Conservation (phyloP, 2,329 filamentous ascomycete species). For the Drechslera avenae region DNA sequence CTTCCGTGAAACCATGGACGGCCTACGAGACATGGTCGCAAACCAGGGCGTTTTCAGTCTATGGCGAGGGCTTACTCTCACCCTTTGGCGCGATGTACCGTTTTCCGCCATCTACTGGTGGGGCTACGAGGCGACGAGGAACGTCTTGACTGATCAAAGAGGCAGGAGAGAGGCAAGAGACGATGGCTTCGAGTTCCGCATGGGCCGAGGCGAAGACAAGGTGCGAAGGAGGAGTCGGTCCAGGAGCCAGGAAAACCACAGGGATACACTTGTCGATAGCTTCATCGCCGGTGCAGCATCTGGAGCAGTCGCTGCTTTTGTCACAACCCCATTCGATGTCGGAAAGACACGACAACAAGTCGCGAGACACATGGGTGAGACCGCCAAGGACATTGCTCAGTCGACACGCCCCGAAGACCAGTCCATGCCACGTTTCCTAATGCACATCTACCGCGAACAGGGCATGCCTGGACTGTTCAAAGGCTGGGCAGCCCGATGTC, state of each 20-base stretch:
- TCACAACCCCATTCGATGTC: constrained; percentile 95
- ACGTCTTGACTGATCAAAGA: constrained; percentile 71
- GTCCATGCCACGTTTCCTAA: constrained; percentile 81
- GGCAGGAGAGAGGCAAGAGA: constrained; percentile 52
- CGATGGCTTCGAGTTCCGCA: constrained; percentile 39
- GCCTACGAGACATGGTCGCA: constrained; percentile 78
- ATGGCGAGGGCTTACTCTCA: constrained; percentile 89
- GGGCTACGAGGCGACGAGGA: constrained; percentile 87
- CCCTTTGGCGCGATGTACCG: constrained; percentile 94
- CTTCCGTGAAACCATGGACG: constrained; percentile 77
- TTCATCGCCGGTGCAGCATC: constrained; percentile 85
- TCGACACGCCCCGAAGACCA: constrained; percentile 68
- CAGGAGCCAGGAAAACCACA: constrained; percentile 71
- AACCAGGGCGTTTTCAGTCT: constrained; percentile 77
- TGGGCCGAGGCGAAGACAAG: constrained; percentile 41
- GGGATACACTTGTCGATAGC: constrained; percentile 81
- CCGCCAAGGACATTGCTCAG: constrained; percentile 50
- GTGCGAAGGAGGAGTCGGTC: constrained; percentile 51
- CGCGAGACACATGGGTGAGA: constrained; percentile 62
- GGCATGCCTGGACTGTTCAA: constrained; percentile 81
- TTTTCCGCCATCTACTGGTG: constrained; percentile 99
- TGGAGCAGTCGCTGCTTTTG: constrained; percentile 81
- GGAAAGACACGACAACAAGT: constrained; percentile 96
- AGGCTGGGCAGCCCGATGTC: constrained; percentile 87
- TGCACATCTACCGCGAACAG: constrained; percentile 88